Evolutionary conservation across 1,284 basidiomycete species (phyloP), one percentile per base, ranked within the genome.

Genomic region (Leccinum griseonigrum): DNA sequence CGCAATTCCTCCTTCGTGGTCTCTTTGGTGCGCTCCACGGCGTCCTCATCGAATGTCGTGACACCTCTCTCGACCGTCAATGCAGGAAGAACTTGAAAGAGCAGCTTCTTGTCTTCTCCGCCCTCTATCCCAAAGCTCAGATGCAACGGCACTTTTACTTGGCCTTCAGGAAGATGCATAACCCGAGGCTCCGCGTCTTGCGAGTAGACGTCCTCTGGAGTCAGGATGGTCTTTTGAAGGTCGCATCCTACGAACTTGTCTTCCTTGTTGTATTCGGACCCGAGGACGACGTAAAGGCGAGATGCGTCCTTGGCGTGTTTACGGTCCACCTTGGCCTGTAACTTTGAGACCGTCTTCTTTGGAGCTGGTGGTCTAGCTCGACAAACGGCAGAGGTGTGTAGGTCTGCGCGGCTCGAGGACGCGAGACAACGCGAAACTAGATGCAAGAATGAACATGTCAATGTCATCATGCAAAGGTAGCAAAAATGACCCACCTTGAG

Each of bases 251-350:
- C 68, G 90, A 91, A 94, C 71, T 85, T 86, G 62, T 76, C 70
- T 59, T 87, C 83, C 62, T 89, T 83, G 59, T 82, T 82, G 5
- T 83, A 79, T 48, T 84, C 80, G 26, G 83, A 84, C 4, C 93
- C 93, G 2, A 94, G 84, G 7, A 95, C 82, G 57, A 89, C 83
- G 67, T 90, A 88, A 13, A 92, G 87, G 31, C 79, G 79, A 54
- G 74, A 76, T 6, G 78, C 77, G 0, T 80, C 78, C 4, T 77
- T 80, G 43, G 74, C 68, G 52, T 75, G 73, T 50, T 73, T 72
- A 22, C 80, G 78, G 64, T 85, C 79, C 28, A 76, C 76, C 62
- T 82, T 82, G 54, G 76, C 75, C 60, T 80, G 73, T 53, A 83
- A 72, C 69, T 87, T 89, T 51, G 76, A 74, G 70, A 86, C 84